Conservation (phyloP, 257 asterid genomes). For the Gentiana dahurica region DNA sequence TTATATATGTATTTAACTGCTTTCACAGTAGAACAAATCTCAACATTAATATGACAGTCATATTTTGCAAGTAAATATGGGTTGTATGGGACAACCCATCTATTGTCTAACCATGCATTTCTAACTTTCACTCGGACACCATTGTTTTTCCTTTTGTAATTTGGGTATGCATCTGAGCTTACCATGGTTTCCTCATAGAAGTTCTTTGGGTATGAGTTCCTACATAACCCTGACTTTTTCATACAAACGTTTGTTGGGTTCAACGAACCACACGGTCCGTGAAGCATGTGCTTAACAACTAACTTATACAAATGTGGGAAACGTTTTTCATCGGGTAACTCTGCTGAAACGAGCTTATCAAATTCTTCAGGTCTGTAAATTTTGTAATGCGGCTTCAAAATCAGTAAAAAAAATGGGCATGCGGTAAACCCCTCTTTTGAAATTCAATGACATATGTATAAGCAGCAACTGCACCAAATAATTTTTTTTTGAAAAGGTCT, state of each 20-base stretch:
- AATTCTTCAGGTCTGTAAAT: neutral
- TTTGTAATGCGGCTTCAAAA: neutral
- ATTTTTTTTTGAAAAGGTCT: neutral
- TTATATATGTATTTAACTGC: neutral
- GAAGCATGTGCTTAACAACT: slow-evolving; percentile 2
- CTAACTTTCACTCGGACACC: neutral
- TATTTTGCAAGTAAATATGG: too few relatives aligned
- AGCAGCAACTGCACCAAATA: neutral
- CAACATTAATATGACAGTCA: neutral
- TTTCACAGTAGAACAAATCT: neutral
- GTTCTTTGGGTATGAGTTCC: neutral
- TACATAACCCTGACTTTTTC: neutral
- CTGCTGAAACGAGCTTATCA: neutral
- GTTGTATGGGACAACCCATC: too few relatives aligned
- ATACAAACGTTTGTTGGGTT: neutral
- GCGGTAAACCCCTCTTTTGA: neutral
- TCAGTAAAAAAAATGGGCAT: neutral
- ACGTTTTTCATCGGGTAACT: neutral
- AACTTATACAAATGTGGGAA: neutral
- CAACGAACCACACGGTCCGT: neutral
- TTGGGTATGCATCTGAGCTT: neutral
- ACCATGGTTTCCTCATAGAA: neutral
- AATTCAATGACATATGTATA: neutral
- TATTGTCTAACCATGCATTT: neutral
- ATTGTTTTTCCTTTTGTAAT: neutral